Evolutionary conservation across 176 grass and related monocot species (phyloP).

Genomic region (Urochloa ruziziensis): DNA sequence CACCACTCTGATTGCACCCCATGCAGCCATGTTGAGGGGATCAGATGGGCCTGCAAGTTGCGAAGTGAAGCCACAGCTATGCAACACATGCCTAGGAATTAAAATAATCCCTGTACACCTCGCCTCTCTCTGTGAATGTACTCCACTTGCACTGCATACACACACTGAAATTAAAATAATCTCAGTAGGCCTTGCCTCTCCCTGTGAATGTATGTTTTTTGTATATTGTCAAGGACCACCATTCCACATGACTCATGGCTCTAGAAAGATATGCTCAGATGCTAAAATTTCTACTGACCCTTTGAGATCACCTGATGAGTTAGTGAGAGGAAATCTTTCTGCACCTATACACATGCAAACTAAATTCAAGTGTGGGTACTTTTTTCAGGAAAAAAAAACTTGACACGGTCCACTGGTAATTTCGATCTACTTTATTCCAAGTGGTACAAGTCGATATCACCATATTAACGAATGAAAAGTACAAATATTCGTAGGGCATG

Average conservation of each 20-base stretch:
- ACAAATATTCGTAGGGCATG: background rate
- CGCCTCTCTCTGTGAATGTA: background rate
- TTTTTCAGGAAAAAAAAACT: background rate
- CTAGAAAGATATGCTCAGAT: background rate
- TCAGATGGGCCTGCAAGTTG: background rate
- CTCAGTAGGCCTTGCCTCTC: background rate
- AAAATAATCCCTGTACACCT: background rate
- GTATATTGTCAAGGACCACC: background rate
- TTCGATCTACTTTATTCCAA: background rate
- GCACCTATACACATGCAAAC: background rate
- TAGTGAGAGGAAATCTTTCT: background rate
- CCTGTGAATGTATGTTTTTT: background rate
- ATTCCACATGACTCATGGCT: background rate
- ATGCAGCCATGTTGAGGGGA: background rate
- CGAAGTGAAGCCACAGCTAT: background rate
- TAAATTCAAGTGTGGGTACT: background rate
- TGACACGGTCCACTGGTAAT: background rate
- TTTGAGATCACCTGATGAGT: background rate
- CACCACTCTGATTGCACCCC: background rate
- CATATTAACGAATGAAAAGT: no score
- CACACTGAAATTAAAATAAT: background rate
- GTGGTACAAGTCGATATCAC: no score
- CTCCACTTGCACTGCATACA: background rate
- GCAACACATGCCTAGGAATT: background rate
- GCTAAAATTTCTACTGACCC: background rate